A percentile compares a stretch with the other conserved stretches of the same genome.
Evolutionary conservation across 2,329 filamentous ascomycete genomes (phyloP).

Genomic region (Leptographium flavum): DNA sequence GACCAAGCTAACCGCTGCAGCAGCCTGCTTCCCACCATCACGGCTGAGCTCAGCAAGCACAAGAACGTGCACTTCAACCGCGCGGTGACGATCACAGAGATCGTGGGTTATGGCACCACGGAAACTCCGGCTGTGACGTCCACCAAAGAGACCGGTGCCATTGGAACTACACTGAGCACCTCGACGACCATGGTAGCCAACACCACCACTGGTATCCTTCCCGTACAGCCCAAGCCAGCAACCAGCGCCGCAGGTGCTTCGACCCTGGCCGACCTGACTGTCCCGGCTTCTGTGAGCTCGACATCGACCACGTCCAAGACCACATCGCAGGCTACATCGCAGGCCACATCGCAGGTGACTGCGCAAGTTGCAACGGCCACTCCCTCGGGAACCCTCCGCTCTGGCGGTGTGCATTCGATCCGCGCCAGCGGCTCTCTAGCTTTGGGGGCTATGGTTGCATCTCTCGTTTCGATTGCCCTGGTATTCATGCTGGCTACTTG

Average conservation of each 20-base stretch:
- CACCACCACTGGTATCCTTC: too few species aligned
- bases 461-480: constrained; percentile 1
- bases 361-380: not conserved
- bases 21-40: not conserved
- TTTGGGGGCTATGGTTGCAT: not conserved
- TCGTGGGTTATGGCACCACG: not conserved
- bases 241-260: not conserved
- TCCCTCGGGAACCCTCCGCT: not conserved
- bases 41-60: not conserved
- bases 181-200: too few species aligned
- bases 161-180: not conserved
- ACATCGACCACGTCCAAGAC: not conserved
- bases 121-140: too few species aligned
- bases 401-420: not conserved
- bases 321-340: not conserved
- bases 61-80: not conserved
- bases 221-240: not conserved
- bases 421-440: not conserved
- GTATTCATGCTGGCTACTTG: not conserved
- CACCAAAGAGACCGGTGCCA: not conserved
- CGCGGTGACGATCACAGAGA: not conserved
- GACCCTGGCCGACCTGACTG: not conserved
- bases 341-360: not conserved
- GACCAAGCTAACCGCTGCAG: not conserved
- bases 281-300: not conserved